phyloP scores from a whole-genome alignment of 1,139 yeast genomes.

The Saccharomycopsis hybrid region DNA sequence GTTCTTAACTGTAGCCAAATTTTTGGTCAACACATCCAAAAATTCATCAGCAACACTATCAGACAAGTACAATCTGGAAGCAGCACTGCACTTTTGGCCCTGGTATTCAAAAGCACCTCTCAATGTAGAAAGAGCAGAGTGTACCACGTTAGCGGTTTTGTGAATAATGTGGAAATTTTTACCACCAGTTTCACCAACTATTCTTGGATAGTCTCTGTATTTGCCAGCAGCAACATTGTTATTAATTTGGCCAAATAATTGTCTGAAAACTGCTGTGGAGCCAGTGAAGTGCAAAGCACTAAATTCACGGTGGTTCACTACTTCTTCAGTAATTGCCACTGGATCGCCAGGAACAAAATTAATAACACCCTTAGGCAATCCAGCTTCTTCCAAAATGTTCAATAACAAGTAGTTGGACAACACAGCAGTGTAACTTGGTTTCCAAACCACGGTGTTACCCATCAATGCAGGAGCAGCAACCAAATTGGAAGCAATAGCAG shows the following conservation, averaged over 20 bases:
- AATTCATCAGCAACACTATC: conserved; percentile 77
- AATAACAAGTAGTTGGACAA: conserved; percentile 80
- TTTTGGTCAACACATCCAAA: conserved; percentile 44
- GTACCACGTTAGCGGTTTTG: conserved; percentile 61
- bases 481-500: conserved; percentile 94
- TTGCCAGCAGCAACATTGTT: conserved; percentile 59
- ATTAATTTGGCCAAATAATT: conserved; percentile 71
- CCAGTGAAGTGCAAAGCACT: conserved; percentile 94
- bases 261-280: conserved; percentile 84
- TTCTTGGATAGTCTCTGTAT: conserved; percentile 88
- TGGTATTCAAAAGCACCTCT: conserved; percentile 97
- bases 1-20: conserved; percentile 45
- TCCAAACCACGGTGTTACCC: conserved; percentile 98
- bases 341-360: conserved; percentile 95
- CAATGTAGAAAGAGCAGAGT: conserved; percentile 79
- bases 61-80: conserved; percentile 79
- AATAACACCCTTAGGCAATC: conserved; percentile 88
- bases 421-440: conserved; percentile 88
- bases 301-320: conserved; percentile 62
- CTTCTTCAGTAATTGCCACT: conserved; percentile 60
- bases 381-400: conserved; percentile 86
- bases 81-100: conserved; percentile 93
- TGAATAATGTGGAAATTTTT: conserved; percentile 93
- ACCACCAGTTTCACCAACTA: conserved; percentile 98
- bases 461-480: conserved; percentile 94